Evolutionary conservation across 331 rosid species (phyloP).

Genomic region (Malus hybrid): DNA sequence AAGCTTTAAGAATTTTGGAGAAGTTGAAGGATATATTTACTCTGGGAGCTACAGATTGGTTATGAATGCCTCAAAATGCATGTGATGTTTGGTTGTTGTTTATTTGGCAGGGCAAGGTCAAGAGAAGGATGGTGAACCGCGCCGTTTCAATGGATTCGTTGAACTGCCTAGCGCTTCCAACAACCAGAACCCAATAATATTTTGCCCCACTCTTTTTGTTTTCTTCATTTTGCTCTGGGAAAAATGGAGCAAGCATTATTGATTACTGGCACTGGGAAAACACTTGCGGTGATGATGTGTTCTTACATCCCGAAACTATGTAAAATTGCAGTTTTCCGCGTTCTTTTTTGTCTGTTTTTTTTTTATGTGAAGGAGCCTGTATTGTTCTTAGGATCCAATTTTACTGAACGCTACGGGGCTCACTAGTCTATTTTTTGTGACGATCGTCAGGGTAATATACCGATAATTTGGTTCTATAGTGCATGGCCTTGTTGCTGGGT

Average conservation of each 20-base stretch:
- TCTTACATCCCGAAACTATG: slow-evolving; percentile 46
- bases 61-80: slow-evolving; percentile 15
- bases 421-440: slow-evolving; percentile 29
- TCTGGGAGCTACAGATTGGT: too few species aligned
- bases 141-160: slow-evolving; percentile 40
- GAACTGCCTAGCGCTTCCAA: slow-evolving; percentile 48
- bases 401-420: slow-evolving; percentile 41
- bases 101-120: slow-evolving; percentile 57
- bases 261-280: slow-evolving; percentile 45
- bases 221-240: slow-evolving; percentile 59
- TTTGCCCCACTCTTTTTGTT: slow-evolving; percentile 48
- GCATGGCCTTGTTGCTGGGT: not conserved
- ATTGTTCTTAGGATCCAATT: slow-evolving; percentile 54
- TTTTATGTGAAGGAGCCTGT: slow-evolving; percentile 67
- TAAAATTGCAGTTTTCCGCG: slow-evolving; percentile 42
- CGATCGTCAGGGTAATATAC: slow-evolving; percentile 20
- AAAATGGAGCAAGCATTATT: slow-evolving; percentile 57
- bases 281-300: slow-evolving; percentile 41
- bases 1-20: too few species aligned
- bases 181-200: slow-evolving; percentile 60
- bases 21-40: too few species aligned
- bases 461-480: slow-evolving; percentile 9
- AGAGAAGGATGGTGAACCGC: slow-evolving; percentile 82
- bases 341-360: not conserved
- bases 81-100: slow-evolving; percentile 12